phyloP scores from a whole-genome alignment of 176 grass and related monocot species.

The Elaeis guineensis region DNA sequence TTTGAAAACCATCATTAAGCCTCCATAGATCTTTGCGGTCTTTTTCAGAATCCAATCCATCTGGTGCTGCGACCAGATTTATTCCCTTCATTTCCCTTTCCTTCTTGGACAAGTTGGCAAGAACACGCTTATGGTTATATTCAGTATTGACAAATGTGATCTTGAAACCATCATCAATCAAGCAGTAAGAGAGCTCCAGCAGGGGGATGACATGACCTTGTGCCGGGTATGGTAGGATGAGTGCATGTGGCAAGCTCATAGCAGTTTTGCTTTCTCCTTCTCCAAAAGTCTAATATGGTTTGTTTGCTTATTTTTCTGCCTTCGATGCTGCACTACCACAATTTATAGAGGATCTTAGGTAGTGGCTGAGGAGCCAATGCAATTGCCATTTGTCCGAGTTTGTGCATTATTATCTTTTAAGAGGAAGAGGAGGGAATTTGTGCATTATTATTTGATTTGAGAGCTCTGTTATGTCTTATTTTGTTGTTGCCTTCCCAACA shows the following conservation, averaged over 20 bases:
- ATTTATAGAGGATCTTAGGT: too few relatives aligned
- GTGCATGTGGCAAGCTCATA: background rate
- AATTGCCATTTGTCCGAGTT: too few relatives aligned
- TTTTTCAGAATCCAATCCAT: constrained; percentile 49
- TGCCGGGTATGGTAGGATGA: constrained; percentile 4
- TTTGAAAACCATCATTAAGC: constrained; percentile 15
- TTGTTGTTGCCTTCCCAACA: too few relatives aligned
- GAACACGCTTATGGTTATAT: background rate
- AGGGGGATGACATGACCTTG: constrained; percentile 9
- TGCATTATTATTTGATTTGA: too few relatives aligned
- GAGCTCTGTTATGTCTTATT: too few relatives aligned
- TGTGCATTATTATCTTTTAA: too few relatives aligned
- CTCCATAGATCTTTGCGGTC: constrained; percentile 38
- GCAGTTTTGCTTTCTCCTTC: too few relatives aligned
- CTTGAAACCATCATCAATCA: background rate
- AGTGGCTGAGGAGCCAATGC: too few relatives aligned
- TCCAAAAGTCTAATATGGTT: too few relatives aligned
- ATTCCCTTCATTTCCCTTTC: constrained; percentile 9
- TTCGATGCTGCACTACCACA: too few relatives aligned
- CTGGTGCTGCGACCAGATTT: constrained; percentile 40
- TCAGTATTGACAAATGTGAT: constrained; percentile 7
- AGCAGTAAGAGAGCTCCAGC: constrained; percentile 1
- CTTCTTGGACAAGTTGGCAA: background rate
- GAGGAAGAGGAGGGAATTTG: too few relatives aligned
- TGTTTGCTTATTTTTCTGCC: too few relatives aligned